These are phyloP conservation scores for Blastobotrys terrestris DNA, from an alignment of 805 yeast species.

Conservation along the genomic window DNA sequence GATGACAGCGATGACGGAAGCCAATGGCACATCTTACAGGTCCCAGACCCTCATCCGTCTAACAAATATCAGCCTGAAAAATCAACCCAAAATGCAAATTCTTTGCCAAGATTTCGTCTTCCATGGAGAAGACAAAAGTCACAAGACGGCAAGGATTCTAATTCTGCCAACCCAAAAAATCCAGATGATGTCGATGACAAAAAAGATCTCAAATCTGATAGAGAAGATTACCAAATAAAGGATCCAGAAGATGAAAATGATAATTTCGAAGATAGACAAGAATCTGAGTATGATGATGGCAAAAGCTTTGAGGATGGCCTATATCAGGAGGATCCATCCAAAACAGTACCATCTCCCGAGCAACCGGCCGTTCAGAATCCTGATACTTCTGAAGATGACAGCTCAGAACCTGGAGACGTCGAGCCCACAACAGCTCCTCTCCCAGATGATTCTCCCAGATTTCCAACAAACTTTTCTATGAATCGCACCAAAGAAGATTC, in stretches of 20 bases:
- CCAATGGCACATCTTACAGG: not conserved
- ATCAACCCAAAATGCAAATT: not conserved
- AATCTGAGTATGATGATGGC: not conserved
- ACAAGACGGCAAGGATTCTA: not conserved
- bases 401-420: not conserved
- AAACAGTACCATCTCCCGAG: not conserved
- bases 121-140: not conserved
- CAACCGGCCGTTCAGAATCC: not conserved
- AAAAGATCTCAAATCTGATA: too few relatives aligned
- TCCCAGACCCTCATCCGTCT: not conserved
- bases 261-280: not conserved
- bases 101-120: not conserved
- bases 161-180: not conserved
- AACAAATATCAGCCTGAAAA: not conserved
- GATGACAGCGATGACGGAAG: slow-evolving; percentile 8
- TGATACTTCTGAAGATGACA: not conserved
- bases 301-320: not conserved
- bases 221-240: too few relatives aligned
- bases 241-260: not conserved
- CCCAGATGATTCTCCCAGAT: not conserved
- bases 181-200: not conserved
- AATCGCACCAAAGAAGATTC: not conserved
- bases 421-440: not conserved
- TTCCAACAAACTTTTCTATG: not conserved
- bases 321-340: not conserved